phyloP scores from a whole-genome alignment of 2,329 filamentous ascomycete genomes.

The Pestalotiopsis sp. region DNA sequence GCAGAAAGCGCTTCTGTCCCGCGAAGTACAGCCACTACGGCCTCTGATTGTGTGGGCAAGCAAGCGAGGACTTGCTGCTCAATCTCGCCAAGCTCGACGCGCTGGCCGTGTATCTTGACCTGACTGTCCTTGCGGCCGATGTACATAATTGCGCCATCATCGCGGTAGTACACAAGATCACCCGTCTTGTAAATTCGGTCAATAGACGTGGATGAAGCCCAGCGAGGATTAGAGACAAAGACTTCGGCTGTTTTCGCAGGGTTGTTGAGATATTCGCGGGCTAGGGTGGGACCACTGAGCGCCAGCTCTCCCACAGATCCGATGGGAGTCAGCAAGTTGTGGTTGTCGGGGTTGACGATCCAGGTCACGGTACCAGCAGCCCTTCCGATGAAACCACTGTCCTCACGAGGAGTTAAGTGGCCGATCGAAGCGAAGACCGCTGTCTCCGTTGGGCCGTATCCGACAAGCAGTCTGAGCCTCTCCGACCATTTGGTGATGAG shows the following conservation, averaged over 20 bases:
- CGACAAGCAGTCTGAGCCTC: neutral
- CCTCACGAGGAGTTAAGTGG: neutral
- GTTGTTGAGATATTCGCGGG: constrained; percentile 33
- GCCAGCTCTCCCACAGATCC: constrained; percentile 21
- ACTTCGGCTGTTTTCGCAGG: constrained; percentile 19
- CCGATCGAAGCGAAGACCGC: constrained; percentile 8
- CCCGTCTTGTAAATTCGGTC: constrained; percentile 40
- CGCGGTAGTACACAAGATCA: constrained; percentile 39
- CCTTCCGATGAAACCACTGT: constrained; percentile 28
- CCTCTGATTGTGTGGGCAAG: constrained; percentile 9
- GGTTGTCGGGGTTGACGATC: constrained; percentile 14
- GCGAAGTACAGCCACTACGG: constrained; percentile 6
- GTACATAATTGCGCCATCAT: constrained; percentile 32
- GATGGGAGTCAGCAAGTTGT: constrained; percentile 15
- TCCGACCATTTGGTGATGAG: constrained; percentile 6
- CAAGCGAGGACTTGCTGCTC: constrained; percentile 19
- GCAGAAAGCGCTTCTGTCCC: neutral
- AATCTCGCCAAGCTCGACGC: constrained; percentile 16
- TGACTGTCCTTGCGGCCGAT: constrained; percentile 16
- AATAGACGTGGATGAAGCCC: constrained; percentile 14
- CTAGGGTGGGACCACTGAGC: constrained; percentile 19
- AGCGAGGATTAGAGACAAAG: constrained; percentile 26
- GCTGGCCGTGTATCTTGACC: constrained; percentile 15
- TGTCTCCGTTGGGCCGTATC: constrained; percentile 11
- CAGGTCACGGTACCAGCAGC: constrained; percentile 15